These are phyloP conservation scores for Miscanthus lutarioriparius DNA, from an alignment of 176 grass and related monocot species.

Conservation along the genomic window DNA sequence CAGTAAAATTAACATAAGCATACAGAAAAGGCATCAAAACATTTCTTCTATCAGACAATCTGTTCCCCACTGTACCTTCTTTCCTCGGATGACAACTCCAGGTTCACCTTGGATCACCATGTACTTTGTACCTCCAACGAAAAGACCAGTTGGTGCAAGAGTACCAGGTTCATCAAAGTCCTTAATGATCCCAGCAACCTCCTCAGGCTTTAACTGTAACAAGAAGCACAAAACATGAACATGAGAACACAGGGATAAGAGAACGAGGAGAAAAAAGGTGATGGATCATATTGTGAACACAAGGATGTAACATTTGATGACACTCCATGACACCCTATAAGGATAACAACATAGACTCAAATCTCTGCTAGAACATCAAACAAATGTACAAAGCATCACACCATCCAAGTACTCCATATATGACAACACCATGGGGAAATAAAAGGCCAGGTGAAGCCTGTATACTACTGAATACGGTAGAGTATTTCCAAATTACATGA, in stretches of 20 bases:
- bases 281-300: neutral
- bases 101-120: constrained; percentile 95
- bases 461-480: neutral
- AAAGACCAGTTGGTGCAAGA: constrained; percentile 84
- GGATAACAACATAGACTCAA: neutral
- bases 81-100: constrained; percentile 74
- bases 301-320: neutral
- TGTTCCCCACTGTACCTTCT: constrained; percentile 54
- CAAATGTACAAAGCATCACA: neutral
- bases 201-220: constrained; percentile 58
- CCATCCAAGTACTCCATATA: neutral
- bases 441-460: neutral
- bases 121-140: constrained; percentile 71
- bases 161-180: constrained; percentile 69
- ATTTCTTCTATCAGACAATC: neutral
- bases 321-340: neutral
- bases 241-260: neutral
- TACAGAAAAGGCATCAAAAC: neutral
- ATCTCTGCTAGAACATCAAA: neutral
- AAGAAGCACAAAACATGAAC: neutral
- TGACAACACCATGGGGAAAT: neutral
- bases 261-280: neutral
- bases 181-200: constrained; percentile 54
- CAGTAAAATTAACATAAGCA: neutral
- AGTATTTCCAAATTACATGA: neutral